A percentile compares a stretch with the other conserved stretches of the same genome.
These are phyloP conservation scores for Nymphaea thermarum DNA, from an alignment of 164 flowering plant species.

Conservation along the genomic window DNA sequence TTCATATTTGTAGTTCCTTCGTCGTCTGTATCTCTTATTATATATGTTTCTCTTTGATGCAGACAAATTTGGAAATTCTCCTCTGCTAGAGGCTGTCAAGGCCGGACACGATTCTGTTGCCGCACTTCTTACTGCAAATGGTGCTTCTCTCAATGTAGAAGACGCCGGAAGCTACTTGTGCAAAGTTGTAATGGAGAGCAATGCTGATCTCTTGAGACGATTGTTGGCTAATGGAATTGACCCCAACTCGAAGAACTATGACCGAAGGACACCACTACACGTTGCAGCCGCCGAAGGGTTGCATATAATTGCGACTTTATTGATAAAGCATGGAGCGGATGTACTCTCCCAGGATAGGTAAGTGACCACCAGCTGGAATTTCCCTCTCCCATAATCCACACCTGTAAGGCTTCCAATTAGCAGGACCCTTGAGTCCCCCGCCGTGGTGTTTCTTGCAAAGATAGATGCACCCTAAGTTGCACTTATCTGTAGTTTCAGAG, in stretches of 20 bases:
- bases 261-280: conserved; percentile 82
- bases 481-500: no score
- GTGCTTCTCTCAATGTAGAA: conserved; percentile 54
- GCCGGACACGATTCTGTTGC: conserved; percentile 69
- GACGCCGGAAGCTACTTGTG: conserved; percentile 65
- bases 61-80: conserved; percentile 88
- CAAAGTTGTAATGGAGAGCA: conserved; percentile 47
- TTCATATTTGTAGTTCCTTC: no score
- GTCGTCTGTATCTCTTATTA: no score
- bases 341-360: conserved; percentile 85
- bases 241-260: conserved; percentile 74
- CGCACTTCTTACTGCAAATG: conserved; percentile 52
- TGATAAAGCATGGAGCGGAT: conserved; percentile 77
- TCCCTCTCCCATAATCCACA: no score
- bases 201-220: conserved; percentile 58
- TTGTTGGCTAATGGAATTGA: conserved; percentile 56
- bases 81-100: conserved; percentile 77
- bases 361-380: no score
- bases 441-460: no score
- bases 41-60: not conserved
- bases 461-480: no score
- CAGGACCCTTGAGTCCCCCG: no score
- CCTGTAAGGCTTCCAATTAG: no score
- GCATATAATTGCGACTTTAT: conserved; percentile 48
- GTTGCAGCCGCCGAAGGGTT: conserved; percentile 76